Evolutionary conservation across 306 rosid species (phyloP).

Genomic region (Sesbania bispinosa): DNA sequence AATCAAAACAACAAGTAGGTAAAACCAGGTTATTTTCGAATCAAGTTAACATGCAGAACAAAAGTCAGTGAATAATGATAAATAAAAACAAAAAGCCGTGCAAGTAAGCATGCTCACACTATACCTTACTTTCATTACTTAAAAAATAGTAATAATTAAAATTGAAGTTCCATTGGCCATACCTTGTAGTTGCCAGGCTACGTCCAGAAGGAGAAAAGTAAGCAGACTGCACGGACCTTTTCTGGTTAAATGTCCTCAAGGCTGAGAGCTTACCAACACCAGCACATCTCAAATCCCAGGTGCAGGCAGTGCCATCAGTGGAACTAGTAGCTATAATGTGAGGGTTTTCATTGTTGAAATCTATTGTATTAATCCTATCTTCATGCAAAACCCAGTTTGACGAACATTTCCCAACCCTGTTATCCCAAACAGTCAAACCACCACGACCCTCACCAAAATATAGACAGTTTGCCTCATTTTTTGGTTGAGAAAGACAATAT

Average conservation of each 20-base stretch:
- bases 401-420: conserved; percentile 48
- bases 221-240: conserved; percentile 75
- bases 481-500: conserved; percentile 53
- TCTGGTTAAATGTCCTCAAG: conserved; percentile 52
- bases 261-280: conserved; percentile 37
- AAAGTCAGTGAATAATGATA: neutral
- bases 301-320: conserved; percentile 77
- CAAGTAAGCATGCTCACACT: neutral
- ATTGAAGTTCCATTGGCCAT: conserved; percentile 10
- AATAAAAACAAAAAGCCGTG: neutral
- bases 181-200: conserved; percentile 83
- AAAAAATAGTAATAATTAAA: neutral
- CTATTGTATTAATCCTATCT: conserved; percentile 62
- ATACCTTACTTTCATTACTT: neutral
- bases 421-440: conserved; percentile 62
- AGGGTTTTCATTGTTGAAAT: conserved; percentile 52
- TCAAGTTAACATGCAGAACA: neutral
- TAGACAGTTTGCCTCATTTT: conserved; percentile 53
- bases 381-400: conserved; percentile 56
- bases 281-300: conserved; percentile 80
- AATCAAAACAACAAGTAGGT: neutral
- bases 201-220: conserved; percentile 85
- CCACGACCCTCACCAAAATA: conserved; percentile 70
- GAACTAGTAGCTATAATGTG: conserved; percentile 73
- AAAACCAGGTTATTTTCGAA: neutral